Base-by-base conservation (phyloP, 192 early-diverging fungal species). In the Coemansia sp. region DNA sequence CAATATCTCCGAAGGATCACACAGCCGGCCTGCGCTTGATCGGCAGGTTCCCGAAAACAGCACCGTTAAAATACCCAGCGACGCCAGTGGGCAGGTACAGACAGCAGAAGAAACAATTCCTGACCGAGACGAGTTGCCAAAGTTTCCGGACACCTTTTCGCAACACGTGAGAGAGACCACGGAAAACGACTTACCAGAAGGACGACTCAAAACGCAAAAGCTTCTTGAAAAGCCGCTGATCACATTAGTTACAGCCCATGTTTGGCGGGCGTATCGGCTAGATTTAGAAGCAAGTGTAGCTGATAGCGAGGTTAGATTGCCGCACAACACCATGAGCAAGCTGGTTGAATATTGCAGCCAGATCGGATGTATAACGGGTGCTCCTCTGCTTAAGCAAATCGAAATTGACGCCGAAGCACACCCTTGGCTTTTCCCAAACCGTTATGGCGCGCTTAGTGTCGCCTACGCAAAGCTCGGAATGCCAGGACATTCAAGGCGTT, bases 401-500 rank as follows among this genome's bases (percentile, higher is more conserved):
- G 79, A 81, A 56, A 7, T 59, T 16, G 79, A 76, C 39, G 28
- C 63, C 2, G 52, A 34, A 9, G 23, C 70, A 13, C 20, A 63
- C n/a, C 56, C 70, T 7, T 30, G 37, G 20, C 39, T 66, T 23
- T 69, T 51, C 20, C 63, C 66, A 16, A 5, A 49, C 15, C 40
- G 40, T 23, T 46, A 58, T 52, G 30, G 5, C 12, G 12, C 8
- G 16, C 52, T 81, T 26, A 64, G 75, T 7, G 28, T 29, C 7
- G 25, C 67, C 2, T 81, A 81, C 40, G 62, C 79, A 28, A 67
- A 70, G 51, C 64, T 81, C 21, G 79, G 74, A 4, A 53, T 65
- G 10, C 23, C 73, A 10, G 70, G 49, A 3, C 70, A 81, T 45
- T 52, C 74, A 12, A 63, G 51, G 29, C 73, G 79, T 21, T 55